Conservation (phyloP, 352 stramenopile species). For the Thraustochytrium aureum region DNA sequence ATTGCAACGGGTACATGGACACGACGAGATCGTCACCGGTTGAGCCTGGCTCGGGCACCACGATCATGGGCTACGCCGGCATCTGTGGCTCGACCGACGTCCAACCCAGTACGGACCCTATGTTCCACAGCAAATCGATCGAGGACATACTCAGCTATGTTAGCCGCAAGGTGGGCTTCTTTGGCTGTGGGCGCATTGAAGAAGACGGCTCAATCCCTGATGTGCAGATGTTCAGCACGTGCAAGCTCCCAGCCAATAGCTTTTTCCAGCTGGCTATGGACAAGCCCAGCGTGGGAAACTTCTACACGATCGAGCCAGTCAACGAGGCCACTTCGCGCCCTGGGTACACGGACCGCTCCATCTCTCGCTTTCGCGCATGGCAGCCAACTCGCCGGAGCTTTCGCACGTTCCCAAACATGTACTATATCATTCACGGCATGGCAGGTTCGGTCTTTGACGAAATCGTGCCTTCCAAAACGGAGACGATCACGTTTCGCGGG, state of each 20-base stretch:
- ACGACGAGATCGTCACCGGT: neutral
- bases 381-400: neutral
- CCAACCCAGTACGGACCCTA: neutral
- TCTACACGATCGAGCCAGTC: neutral
- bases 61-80: constrained; percentile 13
- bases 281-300: neutral
- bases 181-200: neutral
- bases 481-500: neutral
- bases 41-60: neutral
- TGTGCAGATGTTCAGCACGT: neutral
- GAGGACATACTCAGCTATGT: neutral
- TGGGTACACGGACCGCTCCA: neutral
- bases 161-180: neutral
- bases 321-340: neutral
- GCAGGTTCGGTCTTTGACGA: neutral
- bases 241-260: neutral
- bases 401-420: neutral
- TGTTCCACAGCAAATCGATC: neutral
- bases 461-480: neutral
- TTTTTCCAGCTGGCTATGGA: neutral
- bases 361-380: neutral
- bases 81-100: neutral
- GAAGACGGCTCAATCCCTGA: neutral
- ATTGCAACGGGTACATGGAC: neutral
- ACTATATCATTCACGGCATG: neutral